Evolutionary conservation across 768 basidiomycete species (phyloP).

Genomic region (Podaxis sp.): DNA sequence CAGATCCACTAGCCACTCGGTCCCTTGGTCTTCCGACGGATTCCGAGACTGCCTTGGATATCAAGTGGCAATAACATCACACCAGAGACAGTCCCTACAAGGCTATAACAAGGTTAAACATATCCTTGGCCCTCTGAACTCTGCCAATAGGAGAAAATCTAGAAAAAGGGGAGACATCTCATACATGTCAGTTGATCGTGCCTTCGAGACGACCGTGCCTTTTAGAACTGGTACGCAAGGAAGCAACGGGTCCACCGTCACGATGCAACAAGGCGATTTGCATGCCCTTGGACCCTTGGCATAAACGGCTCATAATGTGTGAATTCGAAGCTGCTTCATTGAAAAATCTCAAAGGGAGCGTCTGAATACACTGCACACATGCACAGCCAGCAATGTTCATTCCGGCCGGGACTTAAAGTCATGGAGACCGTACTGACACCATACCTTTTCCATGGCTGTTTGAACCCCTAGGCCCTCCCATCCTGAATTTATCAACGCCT

Average conservation of each 20-base stretch:
- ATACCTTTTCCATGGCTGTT: background rate
- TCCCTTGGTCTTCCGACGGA: background rate
- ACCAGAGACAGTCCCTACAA: background rate
- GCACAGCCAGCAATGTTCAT: background rate
- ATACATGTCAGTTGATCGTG: background rate
- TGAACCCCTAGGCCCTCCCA: background rate
- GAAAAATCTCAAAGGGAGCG: background rate
- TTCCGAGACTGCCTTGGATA: background rate
- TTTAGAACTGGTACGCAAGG: background rate
- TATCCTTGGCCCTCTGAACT: background rate
- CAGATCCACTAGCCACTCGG: background rate
- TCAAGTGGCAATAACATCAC: background rate
- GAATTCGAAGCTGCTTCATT: background rate
- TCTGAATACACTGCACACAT: background rate
- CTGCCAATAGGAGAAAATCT: background rate
- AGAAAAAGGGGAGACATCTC: background rate
- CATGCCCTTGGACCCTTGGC: background rate
- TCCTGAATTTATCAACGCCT: background rate
- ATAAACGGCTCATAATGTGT: background rate
- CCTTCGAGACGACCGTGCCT: background rate
- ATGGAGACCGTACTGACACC: background rate
- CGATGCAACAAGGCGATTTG: background rate
- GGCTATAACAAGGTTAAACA: background rate
- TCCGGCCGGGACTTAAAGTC: conserved; percentile 5
- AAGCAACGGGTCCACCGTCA: background rate